Evolutionary conservation across 2,329 filamentous ascomycete species (phyloP), one percentile per base, ranked within the genome.

Genomic region (Trichoderma atroviride): DNA sequence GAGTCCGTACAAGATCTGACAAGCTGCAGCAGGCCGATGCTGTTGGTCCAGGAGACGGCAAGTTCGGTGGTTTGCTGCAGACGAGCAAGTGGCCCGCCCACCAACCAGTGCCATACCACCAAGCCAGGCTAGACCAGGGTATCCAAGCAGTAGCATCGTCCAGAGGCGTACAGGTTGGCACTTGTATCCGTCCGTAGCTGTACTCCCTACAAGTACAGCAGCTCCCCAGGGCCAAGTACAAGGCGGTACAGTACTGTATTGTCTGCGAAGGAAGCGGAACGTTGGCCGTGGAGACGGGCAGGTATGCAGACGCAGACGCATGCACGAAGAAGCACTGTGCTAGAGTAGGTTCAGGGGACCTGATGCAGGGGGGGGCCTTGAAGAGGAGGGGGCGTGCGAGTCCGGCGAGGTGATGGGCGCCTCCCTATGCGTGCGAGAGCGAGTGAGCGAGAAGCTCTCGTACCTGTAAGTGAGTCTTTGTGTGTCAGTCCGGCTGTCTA

Each of bases 41-140:
- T 67, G 69, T 70, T 70, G 69, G 69, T 40, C 50, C 57, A 68
- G 40, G 29, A 52, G 63, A 70, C 63, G 64, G 69, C 64, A 70
- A 68, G 69, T 19, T 69, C 64, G 69, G 63, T 59, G 55, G 62
- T 68, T 68, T 68, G 63, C 64, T 70, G 57, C 62, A 68, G 62
- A 70, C 56, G 55, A 61, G 56, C 55, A 57, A 53, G 63, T 68
- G 56, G 62, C 63, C 69, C 55, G 55, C 63, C 62, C 55, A 50
- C 53, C 53, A 52, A 53, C 57, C 58, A 63, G 58, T 61, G 58
- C 56, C 43, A 66, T 59, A 40, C 61, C 53, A 52, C 63, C 62
- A 57, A 47, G 33, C 47, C 56, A 59, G 43, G 40, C 63, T 65
- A 70, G 69, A 68, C 69, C 47, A 61, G 69, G 69, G 63, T 66